These are phyloP conservation scores for Paraphaeosphaeria minitans DNA, from an alignment of 2,329 filamentous ascomycete genomes.

Conservation along the genomic window DNA sequence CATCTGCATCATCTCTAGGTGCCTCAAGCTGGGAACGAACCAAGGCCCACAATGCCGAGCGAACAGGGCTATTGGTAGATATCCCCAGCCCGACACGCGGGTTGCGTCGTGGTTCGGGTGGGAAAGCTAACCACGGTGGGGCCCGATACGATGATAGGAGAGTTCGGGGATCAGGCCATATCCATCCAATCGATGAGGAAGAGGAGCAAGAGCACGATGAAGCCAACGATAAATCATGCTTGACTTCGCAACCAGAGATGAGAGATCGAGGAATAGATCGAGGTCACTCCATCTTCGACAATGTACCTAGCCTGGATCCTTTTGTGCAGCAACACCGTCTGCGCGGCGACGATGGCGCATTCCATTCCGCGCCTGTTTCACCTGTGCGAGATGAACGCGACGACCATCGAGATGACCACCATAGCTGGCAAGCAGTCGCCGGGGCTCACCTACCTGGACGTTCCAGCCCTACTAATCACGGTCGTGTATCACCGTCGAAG, in stretches of 20 bases:
- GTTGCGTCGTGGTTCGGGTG: constrained; percentile 48
- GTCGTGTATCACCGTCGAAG: constrained; percentile 56
- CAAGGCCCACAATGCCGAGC: constrained; percentile 46
- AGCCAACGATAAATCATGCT: constrained; percentile 21
- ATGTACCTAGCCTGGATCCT: constrained; percentile 46
- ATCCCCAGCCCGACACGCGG: constrained; percentile 56
- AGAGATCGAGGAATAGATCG: constrained; percentile 23
- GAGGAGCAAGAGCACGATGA: constrained; percentile 56
- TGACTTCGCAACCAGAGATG: constrained; percentile 32
- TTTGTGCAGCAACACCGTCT: constrained; percentile 48
- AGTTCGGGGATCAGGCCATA: constrained; percentile 57
- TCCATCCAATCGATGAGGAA: constrained; percentile 69
- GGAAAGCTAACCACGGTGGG: constrained; percentile 44
- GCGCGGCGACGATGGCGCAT: constrained; percentile 24
- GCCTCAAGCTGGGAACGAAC: constrained; percentile 41
- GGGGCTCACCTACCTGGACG: constrained; percentile 17
- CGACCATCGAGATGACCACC: constrained; percentile 8
- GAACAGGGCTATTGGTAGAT: constrained; percentile 54
- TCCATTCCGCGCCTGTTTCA: constrained; percentile 27
- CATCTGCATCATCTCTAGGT: constrained; percentile 25
- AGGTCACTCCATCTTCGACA: constrained; percentile 31
- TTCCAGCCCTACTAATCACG: constrained; percentile 23
- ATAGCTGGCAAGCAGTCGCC: constrained; percentile 23
- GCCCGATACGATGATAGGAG: constrained; percentile 56
- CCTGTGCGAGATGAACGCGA: constrained; percentile 20